Evolutionary conservation across 2,329 filamentous ascomycete genomes (phyloP).

Genomic region (Alternaria sp.): DNA sequence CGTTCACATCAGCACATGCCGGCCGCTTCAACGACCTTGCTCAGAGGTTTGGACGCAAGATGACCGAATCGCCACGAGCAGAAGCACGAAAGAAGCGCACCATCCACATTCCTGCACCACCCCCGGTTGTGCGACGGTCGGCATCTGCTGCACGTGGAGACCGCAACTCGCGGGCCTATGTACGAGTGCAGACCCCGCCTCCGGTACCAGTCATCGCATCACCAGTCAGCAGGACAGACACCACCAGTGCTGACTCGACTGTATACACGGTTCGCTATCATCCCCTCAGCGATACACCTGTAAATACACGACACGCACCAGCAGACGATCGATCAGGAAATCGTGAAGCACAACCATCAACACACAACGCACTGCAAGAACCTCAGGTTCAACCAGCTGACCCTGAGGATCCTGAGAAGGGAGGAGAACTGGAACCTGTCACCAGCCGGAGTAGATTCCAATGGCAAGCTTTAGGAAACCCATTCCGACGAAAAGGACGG

Average conservation of each 20-base stretch:
- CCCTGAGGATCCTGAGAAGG: conserved; percentile 41
- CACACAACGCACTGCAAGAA: conserved; percentile 6
- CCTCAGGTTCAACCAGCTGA: conserved; percentile 14
- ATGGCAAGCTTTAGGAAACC: conserved; percentile 62
- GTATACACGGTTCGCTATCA: conserved; percentile 70
- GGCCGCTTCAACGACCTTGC: conserved; percentile 37
- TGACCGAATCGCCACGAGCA: conserved; percentile 33
- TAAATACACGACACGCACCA: conserved; percentile 21
- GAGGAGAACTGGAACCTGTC: conserved; percentile 19
- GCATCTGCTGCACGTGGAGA: conserved; percentile 31
- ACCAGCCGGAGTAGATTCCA: conserved; percentile 38
- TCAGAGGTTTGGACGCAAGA: conserved; percentile 37
- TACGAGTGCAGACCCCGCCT: conserved; percentile 43
- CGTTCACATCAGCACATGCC: conserved; percentile 33
- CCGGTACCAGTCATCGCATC: conserved; percentile 57
- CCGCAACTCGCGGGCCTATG: conserved; percentile 36
- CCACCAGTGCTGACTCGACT: conserved; percentile 67
- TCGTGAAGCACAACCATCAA: conserved; percentile 7
- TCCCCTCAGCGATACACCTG: conserved; percentile 55
- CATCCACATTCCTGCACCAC: conserved; percentile 43
- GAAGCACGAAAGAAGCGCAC: conserved; percentile 41
- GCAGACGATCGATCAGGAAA: conserved; percentile 23
- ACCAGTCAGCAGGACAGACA: conserved; percentile 66
- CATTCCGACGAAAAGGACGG: conserved; percentile 64
- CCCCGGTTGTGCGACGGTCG: conserved; percentile 36